phyloP scores from a whole-genome alignment of 805 yeast species.

The Pichia thaimueangensis region DNA sequence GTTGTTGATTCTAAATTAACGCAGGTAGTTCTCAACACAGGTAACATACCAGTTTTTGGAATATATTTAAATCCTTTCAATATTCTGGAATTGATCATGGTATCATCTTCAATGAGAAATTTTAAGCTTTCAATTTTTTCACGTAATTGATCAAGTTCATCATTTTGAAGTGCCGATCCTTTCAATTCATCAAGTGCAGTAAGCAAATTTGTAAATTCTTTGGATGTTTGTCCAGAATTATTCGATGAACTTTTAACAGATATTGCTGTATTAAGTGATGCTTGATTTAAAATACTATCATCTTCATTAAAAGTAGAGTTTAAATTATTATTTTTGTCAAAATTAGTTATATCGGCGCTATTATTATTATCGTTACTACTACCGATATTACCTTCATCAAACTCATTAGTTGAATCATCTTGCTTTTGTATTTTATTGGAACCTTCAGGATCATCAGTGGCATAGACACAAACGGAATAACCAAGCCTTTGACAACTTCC shows the following conservation, averaged over 20 bases:
- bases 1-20: constrained; percentile 3
- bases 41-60: background rate
- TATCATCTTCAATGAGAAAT: constrained; percentile 10
- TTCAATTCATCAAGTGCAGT: constrained; percentile 6
- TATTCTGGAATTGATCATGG: constrained; percentile 2
- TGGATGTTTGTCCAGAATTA: background rate
- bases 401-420: background rate
- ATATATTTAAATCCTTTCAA: constrained; percentile 2
- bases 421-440: constrained; percentile 2
- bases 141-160: constrained; percentile 8
- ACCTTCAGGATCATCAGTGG: constrained; percentile 4
- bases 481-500: constrained; percentile 24
- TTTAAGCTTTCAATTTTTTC: constrained; percentile 6
- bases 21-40: background rate
- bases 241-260: background rate
- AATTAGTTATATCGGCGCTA: background rate
- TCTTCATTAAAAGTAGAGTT: background rate
- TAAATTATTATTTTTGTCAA: background rate
- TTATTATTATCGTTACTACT: background rate
- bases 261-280: background rate
- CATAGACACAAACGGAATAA: constrained; percentile 8
- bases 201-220: constrained; percentile 6
- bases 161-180: constrained; percentile 6
- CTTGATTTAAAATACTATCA: background rate
- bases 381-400: background rate